Evolutionary conservation across 1,284 basidiomycete species (phyloP).

Genomic region (Ceratobasidium sp.): DNA sequence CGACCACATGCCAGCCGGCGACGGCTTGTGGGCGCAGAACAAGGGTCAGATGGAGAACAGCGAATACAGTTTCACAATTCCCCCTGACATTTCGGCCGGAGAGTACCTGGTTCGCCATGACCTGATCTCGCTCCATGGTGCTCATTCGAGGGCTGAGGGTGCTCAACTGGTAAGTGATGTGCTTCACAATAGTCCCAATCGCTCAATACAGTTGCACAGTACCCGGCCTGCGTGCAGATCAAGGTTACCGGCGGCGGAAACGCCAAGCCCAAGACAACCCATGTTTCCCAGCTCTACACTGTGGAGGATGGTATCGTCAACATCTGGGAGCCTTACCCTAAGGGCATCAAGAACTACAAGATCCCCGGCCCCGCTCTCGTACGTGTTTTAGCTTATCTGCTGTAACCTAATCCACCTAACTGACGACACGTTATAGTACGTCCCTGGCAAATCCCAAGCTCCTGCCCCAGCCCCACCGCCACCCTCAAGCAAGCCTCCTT

Average conservation of each 20-base stretch:
- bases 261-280: conserved; percentile 8
- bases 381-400: neutral
- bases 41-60: conserved; percentile 49
- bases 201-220: conserved; percentile 57
- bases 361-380: conserved; percentile 33
- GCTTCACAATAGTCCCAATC: neutral
- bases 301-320: conserved; percentile 27
- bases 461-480: conserved; percentile 28
- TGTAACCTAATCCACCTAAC: neutral
- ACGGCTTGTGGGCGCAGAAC: conserved; percentile 36
- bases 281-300: conserved; percentile 30
- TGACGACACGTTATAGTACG: neutral
- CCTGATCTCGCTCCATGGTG: conserved; percentile 77
- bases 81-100: conserved; percentile 68
- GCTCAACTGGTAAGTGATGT: conserved; percentile 52
- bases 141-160: conserved; percentile 64
- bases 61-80: conserved; percentile 66
- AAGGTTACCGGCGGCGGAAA: conserved; percentile 62
- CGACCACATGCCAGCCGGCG: conserved; percentile 44
- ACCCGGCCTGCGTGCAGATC: conserved; percentile 76
- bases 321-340: conserved; percentile 9
- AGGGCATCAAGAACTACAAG: conserved; percentile 17
- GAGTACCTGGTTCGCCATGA: conserved; percentile 79
- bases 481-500: conserved; percentile 46
- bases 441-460: neutral